phyloP scores from a whole-genome alignment of 306 rosid species.

The Prosopis cineraria region DNA sequence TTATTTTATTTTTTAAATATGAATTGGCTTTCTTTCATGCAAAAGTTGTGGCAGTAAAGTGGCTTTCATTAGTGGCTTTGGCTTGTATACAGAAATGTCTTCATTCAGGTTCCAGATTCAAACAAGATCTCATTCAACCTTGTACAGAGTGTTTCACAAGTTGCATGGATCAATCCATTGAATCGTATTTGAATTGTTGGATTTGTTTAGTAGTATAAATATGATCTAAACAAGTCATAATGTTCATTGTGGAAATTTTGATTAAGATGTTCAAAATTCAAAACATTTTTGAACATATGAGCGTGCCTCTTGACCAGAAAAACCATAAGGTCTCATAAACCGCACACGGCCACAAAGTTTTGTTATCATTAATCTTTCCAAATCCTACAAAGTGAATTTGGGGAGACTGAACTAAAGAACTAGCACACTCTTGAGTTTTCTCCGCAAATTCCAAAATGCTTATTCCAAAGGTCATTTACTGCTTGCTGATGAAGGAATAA shows the following conservation, averaged over 20 bases:
- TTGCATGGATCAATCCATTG: conserved; percentile 17
- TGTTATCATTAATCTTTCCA: neutral
- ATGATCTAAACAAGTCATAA: neutral
- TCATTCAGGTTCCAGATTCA: conserved; percentile 16
- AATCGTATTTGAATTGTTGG: conserved; percentile 11
- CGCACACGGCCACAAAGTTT: neutral
- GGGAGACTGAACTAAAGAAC: neutral
- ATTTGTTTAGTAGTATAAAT: conserved; percentile 12
- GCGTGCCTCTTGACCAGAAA: neutral
- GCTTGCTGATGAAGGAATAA: neutral
- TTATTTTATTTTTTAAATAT: neutral
- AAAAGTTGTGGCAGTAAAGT: conserved; percentile 13
- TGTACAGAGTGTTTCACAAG: neutral
- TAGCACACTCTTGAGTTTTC: neutral
- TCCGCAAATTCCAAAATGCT: neutral
- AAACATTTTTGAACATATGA: neutral
- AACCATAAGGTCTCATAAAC: neutral
- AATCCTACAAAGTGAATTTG: neutral
- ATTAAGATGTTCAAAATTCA: neutral
- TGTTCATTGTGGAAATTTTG: neutral
- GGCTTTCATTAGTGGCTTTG: conserved; percentile 19
- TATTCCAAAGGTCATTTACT: neutral
- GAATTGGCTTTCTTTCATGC: conserved; percentile 10
- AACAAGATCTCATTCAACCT: conserved; percentile 15
- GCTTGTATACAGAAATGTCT: conserved; percentile 10